Evolutionary conservation across 2,329 filamentous ascomycete genomes (phyloP).

Genomic region (Fusarium napiforme): DNA sequence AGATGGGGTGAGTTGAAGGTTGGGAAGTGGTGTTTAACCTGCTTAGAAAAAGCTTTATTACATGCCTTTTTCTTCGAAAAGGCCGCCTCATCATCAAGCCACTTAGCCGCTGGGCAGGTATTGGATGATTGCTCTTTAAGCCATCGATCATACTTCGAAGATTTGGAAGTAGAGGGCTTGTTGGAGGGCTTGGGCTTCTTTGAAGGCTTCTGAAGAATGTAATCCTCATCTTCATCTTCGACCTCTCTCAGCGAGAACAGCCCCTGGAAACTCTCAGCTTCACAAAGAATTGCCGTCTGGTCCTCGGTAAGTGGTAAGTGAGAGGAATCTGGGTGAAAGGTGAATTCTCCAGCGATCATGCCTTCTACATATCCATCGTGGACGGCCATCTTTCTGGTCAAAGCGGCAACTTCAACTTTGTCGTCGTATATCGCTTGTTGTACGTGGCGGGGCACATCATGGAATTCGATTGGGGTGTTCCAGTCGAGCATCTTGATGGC

Average conservation of each 20-base stretch:
- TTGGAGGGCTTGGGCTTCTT: neutral
- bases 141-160: constrained; percentile 9
- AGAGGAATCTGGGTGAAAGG: constrained; percentile 23
- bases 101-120: neutral
- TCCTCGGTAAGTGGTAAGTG: constrained; percentile 21
- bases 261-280: constrained; percentile 7
- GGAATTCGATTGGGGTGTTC: neutral
- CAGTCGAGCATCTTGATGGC: neutral
- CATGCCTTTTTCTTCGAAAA: constrained; percentile 20
- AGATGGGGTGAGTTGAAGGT: neutral
- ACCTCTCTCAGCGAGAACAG: neutral
- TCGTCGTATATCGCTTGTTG: constrained; percentile 9
- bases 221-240: neutral
- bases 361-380: constrained; percentile 32
- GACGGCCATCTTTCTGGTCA: constrained; percentile 21
- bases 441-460: neutral
- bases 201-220: no score
- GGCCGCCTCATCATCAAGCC: neutral
- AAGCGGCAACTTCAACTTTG: constrained; percentile 14
- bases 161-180: neutral
- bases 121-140: neutral
- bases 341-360: constrained; percentile 34
- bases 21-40: constrained; percentile 11
- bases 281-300: constrained; percentile 21
- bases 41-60: constrained; percentile 8